These are phyloP conservation scores for Boeremia exigua DNA, from an alignment of 2,329 filamentous ascomycete species.

Conservation along the genomic window DNA sequence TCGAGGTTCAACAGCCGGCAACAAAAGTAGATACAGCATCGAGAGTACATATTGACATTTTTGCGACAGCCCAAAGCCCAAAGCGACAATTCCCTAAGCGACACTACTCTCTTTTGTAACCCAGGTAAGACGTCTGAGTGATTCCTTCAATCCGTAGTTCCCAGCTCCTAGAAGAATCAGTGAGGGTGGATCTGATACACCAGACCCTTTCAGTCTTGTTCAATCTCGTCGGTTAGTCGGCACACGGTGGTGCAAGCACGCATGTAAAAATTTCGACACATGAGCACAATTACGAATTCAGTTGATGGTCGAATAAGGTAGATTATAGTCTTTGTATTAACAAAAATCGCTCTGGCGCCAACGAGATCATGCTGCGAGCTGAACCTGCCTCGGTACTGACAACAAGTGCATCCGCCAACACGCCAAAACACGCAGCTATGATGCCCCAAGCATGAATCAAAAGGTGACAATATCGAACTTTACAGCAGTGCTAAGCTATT, in stretches of 20 bases:
- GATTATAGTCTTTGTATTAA: constrained; percentile 45
- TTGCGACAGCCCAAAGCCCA: constrained; percentile 21
- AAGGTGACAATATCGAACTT: constrained; percentile 18
- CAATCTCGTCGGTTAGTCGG: no score
- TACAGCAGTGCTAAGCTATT: constrained; percentile 11
- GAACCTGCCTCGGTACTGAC: constrained; percentile 24
- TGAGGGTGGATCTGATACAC: no score
- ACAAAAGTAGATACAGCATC: constrained; percentile 18
- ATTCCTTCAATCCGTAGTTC: background rate
- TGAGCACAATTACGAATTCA: no score
- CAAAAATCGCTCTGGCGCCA: constrained; percentile 42
- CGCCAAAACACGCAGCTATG: constrained; percentile 25
- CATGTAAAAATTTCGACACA: no score
- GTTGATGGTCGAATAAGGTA: constrained; percentile 14
- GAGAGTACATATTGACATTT: constrained; percentile 19
- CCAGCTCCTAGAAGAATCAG: no score
- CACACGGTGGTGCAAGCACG: no score
- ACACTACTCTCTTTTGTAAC: constrained; percentile 8
- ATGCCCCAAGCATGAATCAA: constrained; percentile 37
- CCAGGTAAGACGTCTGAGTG: background rate
- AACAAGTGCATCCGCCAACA: constrained; percentile 20
- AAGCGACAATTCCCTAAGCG: constrained; percentile 24
- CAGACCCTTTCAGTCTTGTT: no score
- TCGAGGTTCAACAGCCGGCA: constrained; percentile 23
- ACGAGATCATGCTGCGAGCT: constrained; percentile 29